A percentile compares a stretch with the other conserved stretches of the same genome.
phyloP scores from a whole-genome alignment of 1,139 yeast genomes.

The Hemisphaericaspora lyxosophila region DNA sequence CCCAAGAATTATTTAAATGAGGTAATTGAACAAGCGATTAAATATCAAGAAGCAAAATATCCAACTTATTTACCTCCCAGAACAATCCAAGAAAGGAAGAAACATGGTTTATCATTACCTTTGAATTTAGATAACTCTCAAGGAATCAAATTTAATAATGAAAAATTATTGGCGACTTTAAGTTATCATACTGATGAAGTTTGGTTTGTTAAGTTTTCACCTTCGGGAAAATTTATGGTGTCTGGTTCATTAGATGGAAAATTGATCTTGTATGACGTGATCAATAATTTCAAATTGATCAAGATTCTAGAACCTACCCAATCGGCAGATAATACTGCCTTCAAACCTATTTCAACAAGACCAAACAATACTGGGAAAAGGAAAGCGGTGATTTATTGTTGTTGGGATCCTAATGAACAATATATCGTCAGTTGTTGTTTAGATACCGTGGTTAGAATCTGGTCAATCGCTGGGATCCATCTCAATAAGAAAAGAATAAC shows the following conservation, averaged over 20 bases:
- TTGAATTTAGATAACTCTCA: constrained; percentile 5
- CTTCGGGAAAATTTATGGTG: constrained; percentile 72
- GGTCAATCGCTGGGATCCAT: constrained; percentile 51
- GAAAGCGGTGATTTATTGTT: constrained; percentile 66
- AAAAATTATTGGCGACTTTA: constrained; percentile 35
- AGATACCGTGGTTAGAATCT: constrained; percentile 65
- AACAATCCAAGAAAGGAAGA: constrained; percentile 14
- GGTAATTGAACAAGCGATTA: constrained; percentile 29
- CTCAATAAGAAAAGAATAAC: constrained; percentile 17
- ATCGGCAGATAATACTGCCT: constrained; percentile 28
- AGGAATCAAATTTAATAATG: constrained; percentile 6
- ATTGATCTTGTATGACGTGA: constrained; percentile 66
- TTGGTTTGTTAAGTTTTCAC: constrained; percentile 80
- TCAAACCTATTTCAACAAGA: constrained; percentile 27
- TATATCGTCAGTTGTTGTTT: constrained; percentile 66
- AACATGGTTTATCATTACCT: background rate
- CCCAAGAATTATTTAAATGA: constrained; percentile 28
- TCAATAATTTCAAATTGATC: constrained; percentile 48
- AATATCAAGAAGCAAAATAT: constrained; percentile 28
- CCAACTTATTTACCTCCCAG: constrained; percentile 39
- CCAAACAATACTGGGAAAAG: constrained; percentile 20
- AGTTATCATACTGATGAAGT: constrained; percentile 70
- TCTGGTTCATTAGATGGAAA: constrained; percentile 73
- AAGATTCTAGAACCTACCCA: constrained; percentile 35
- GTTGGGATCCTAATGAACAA: constrained; percentile 73